Evolutionary conservation across 2,329 filamentous ascomycete genomes (phyloP).

Genomic region (Alternaria longipes): DNA sequence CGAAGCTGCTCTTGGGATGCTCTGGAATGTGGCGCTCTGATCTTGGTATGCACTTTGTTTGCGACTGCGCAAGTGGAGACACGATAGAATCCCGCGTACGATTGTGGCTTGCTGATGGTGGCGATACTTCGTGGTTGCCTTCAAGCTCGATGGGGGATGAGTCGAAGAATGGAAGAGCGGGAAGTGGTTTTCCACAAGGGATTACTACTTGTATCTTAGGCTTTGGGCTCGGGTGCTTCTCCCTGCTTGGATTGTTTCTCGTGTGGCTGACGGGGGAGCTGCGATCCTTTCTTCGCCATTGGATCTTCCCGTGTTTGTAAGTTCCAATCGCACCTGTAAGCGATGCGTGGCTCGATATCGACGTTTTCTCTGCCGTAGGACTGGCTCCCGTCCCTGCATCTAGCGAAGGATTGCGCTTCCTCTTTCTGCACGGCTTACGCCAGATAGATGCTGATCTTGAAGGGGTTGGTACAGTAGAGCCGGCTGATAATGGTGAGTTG

Average conservation of each 20-base stretch:
- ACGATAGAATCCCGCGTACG: slow-evolving; percentile 40
- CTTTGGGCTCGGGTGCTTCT: slow-evolving; percentile 34
- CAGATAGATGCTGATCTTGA: slow-evolving; percentile 26
- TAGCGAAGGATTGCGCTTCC: slow-evolving; percentile 28
- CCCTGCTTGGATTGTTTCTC: slow-evolving; percentile 20
- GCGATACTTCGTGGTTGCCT: slow-evolving; percentile 41
- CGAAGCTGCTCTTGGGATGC: slow-evolving; percentile 22
- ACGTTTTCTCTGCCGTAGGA: slow-evolving; percentile 35
- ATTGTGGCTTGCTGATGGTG: slow-evolving; percentile 39
- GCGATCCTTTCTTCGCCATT: slow-evolving; percentile 48
- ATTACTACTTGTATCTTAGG: slow-evolving; percentile 52
- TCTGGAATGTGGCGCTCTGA: slow-evolving; percentile 15
- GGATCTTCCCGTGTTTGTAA: slow-evolving; percentile 56
- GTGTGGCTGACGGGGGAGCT: slow-evolving; percentile 8
- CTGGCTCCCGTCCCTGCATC: slow-evolving; percentile 23
- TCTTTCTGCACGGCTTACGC: slow-evolving; percentile 19
- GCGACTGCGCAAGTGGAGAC: slow-evolving; percentile 39
- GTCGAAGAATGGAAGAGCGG: slow-evolving; percentile 40
- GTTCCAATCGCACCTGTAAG: slow-evolving; percentile 52
- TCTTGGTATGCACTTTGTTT: slow-evolving; percentile 23
- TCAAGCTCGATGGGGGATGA: slow-evolving; percentile 32
- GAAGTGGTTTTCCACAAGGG: slow-evolving; percentile 44
- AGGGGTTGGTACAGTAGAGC: slow-evolving; percentile 25
- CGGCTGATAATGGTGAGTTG: slow-evolving; percentile 31
- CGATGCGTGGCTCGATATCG: slow-evolving; percentile 30